phyloP scores from a whole-genome alignment of 2,329 filamentous ascomycete species.

The Lanzia echinophila region DNA sequence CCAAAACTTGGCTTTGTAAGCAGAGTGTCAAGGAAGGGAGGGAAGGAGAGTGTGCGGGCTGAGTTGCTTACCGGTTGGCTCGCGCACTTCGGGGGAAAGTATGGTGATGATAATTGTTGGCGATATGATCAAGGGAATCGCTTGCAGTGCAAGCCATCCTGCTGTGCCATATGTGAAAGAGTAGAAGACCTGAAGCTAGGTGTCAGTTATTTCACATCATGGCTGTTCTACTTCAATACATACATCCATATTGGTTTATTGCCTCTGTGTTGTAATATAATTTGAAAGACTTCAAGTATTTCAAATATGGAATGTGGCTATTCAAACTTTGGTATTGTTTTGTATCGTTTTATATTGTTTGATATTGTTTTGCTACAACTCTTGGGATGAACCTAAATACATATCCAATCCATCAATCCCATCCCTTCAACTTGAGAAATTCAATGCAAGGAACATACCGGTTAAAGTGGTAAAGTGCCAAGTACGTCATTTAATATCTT shows the following conservation, averaged over 20 bases:
- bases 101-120: slow-evolving; percentile 56
- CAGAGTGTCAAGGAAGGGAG: not conserved
- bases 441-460: too few relatives aligned
- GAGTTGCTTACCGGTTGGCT: slow-evolving; percentile 41
- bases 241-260: slow-evolving; percentile 5
- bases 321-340: too few relatives aligned
- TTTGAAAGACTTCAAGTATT: too few relatives aligned
- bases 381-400: too few relatives aligned
- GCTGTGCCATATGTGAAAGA: slow-evolving; percentile 46
- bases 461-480: too few relatives aligned
- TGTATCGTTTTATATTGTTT: too few relatives aligned
- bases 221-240: not conserved
- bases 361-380: too few relatives aligned
- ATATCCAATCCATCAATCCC: too few relatives aligned
- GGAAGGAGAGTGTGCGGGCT: not conserved
- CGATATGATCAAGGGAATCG: slow-evolving; percentile 45
- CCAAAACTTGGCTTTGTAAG: slow-evolving; percentile 40
- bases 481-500: too few relatives aligned
- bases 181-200: slow-evolving; percentile 38
- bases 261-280: not conserved
- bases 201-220: not conserved
- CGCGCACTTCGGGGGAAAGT: slow-evolving; percentile 49
- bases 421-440: too few relatives aligned
- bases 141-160: slow-evolving; percentile 42
- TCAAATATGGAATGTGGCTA: too few relatives aligned